phyloP scores from a whole-genome alignment of 495 filamentous ascomycete species.

The Hypoxylon lenormandii region DNA sequence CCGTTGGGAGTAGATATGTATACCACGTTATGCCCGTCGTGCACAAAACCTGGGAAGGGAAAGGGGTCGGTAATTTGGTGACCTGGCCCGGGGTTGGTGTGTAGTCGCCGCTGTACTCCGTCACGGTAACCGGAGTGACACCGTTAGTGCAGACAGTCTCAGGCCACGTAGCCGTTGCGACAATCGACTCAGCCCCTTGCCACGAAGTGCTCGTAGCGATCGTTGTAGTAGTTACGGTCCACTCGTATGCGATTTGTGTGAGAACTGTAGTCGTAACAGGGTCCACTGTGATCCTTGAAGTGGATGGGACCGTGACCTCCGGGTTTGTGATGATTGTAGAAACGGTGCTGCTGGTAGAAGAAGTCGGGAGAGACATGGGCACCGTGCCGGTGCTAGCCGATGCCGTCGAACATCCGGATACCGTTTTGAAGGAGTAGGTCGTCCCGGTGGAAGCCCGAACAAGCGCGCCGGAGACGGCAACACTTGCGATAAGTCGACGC shows the following conservation, averaged over 20 bases:
- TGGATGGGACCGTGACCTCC: constrained; percentile 31
- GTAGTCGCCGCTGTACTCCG: constrained; percentile 47
- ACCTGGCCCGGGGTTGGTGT: constrained; percentile 36
- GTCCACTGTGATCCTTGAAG: constrained; percentile 3
- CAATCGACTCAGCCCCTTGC: constrained; percentile 12
- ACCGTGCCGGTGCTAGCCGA: constrained; percentile 27
- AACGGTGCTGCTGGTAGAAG: constrained; percentile 19
- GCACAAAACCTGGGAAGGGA: constrained; percentile 39
- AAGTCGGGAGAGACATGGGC: constrained; percentile 31
- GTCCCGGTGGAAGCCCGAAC: constrained; percentile 28
- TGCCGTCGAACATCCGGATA: constrained; percentile 18
- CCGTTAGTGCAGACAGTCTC: constrained; percentile 36
- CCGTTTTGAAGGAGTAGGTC: constrained; percentile 30
- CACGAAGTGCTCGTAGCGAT: constrained; percentile 17
- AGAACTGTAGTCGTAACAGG: constrained; percentile 26
- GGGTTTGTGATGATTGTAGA: constrained; percentile 8
- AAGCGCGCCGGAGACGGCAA: constrained; percentile 22
- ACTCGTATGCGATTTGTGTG: neutral
- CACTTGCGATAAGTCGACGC: constrained; percentile 2
- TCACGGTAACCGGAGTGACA: constrained; percentile 37
- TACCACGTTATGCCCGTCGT: constrained; percentile 27
- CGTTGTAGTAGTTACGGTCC: neutral
- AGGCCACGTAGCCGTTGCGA: constrained; percentile 38
- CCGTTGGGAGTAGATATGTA: constrained; percentile 24
- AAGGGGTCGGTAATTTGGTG: constrained; percentile 32